Base-by-base conservation (phyloP, 2,329 filamentous ascomycete genomes). In the Myriosclerotinia curreyana region DNA sequence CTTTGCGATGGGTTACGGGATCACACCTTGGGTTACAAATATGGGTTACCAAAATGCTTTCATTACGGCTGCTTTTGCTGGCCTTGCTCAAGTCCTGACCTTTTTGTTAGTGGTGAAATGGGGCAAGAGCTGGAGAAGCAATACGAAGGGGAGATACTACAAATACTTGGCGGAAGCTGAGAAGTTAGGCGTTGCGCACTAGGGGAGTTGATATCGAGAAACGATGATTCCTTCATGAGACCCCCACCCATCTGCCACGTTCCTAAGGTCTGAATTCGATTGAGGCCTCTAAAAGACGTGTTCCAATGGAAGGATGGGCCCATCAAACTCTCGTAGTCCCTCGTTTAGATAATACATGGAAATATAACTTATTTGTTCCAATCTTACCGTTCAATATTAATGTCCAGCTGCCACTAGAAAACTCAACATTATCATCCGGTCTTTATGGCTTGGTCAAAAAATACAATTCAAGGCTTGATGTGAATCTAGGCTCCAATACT, bases 1-100 rank as follows among this genome's bases (percentile, higher is more conserved):
- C 34, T 82, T 81, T 68, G 80, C 79, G 7, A 76, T 82, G 38
- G 76, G 77, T 36, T 84, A 85, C 69, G 81, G 82, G 20, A 76
- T 80, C 36, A 80, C 79, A 0, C 79, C 79, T 0, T 81, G 79
- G 79, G 70, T 80, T 2, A 75, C 72, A 6, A 69, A 75, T 6
- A 70, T 79, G 56, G 79, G 79, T 0, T 74, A 76, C 36, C 77
- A 79, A 50, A 79, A 80, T 64, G 77, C 77, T 5, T 81, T 80
- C 49, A 76, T 79, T 14, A 72, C 75, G 3, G 79, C 77, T 0
- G 78, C 79, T 66, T 79, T 65, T 68, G 68, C 66, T 25, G 76
- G 74, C 0, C 66, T 80, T 62, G 75, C 73, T 6, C 75, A 77
- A 54, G 75, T 77, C 28, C 69, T 77, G 38, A 77, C 76, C 17